Conservation (phyloP, 352 stramenopile species). For the Phytophthora colocasiae region DNA sequence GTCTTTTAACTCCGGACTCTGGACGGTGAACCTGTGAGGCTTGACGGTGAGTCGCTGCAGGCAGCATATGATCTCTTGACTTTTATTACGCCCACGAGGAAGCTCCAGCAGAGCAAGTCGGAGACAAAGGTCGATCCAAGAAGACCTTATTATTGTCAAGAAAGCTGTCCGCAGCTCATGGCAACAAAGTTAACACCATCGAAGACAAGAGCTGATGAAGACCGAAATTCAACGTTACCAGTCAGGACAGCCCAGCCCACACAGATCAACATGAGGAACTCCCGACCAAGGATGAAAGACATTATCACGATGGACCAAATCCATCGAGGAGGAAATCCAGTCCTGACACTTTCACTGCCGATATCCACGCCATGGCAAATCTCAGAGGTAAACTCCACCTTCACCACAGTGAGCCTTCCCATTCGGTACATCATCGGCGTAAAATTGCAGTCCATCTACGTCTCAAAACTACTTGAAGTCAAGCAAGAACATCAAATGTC, state of each 20-base stretch:
- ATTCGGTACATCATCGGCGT: conserved; percentile 4
- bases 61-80: conserved; percentile 75
- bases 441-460: conserved; percentile 1
- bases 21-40: conserved; percentile 38
- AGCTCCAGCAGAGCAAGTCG: conserved; percentile 13
- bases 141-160: conserved; percentile 1
- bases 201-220: conserved; percentile 1
- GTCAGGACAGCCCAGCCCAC: not conserved
- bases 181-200: not conserved
- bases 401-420: conserved; percentile 11
- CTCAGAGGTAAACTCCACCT: not conserved
- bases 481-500: not conserved
- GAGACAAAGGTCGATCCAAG: conserved; percentile 13
- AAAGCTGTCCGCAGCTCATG: not conserved
- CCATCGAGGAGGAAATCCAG: conserved; percentile 7
- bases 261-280: not conserved
- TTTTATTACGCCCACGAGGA: conserved; percentile 36
- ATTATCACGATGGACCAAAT: not conserved
- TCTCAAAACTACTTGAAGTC: conserved; percentile 6
- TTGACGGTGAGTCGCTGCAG: conserved; percentile 76
- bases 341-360: not conserved
- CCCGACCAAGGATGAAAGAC: conserved; percentile 7
- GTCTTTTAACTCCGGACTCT: conserved; percentile 28
- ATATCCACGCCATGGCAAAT: not conserved
- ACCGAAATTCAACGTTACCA: not conserved